Percentiles rank a stretch among this genome's conserved stretches.
Evolutionary conservation across 257 asterid genomes (phyloP).

Genomic region (Echium plantagineum): DNA sequence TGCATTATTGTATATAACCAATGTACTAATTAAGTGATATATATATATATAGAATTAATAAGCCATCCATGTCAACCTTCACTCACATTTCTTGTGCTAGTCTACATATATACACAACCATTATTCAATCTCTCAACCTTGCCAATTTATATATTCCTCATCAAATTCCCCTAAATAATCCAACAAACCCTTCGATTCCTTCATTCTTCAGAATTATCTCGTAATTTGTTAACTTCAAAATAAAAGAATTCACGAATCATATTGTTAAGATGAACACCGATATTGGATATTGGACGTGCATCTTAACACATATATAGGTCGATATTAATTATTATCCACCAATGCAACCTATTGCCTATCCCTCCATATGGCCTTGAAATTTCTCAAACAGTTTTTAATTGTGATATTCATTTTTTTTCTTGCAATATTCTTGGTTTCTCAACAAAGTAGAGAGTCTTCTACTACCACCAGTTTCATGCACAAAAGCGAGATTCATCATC

Average conservation of each 20-base stretch:
- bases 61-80: conserved; percentile 17
- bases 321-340: conserved; percentile 1
- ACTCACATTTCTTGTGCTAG: conserved; percentile 7
- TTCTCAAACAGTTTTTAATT: conserved; percentile 1
- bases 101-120: too few relatives aligned
- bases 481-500: background rate
- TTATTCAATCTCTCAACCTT: too few relatives aligned
- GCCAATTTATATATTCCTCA: background rate
- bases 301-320: too few relatives aligned
- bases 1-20: background rate
- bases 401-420: conserved; percentile 11
- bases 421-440: conserved; percentile 1
- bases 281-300: too few relatives aligned
- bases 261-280: too few relatives aligned
- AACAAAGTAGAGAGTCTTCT: conserved; percentile 5
- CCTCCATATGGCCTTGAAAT: conserved; percentile 8
- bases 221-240: too few relatives aligned
- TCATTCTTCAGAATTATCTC: too few relatives aligned
- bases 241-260: too few relatives aligned
- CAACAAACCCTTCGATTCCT: background rate
- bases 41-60: conserved; percentile 17
- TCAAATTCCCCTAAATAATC: background rate
- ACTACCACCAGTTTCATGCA: background rate
- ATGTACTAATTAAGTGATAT: conserved; percentile 5
- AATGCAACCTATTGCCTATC: conserved; percentile 10